Conservation (phyloP, 148 eudicot species). For the Rhododendron griersonianum region DNA sequence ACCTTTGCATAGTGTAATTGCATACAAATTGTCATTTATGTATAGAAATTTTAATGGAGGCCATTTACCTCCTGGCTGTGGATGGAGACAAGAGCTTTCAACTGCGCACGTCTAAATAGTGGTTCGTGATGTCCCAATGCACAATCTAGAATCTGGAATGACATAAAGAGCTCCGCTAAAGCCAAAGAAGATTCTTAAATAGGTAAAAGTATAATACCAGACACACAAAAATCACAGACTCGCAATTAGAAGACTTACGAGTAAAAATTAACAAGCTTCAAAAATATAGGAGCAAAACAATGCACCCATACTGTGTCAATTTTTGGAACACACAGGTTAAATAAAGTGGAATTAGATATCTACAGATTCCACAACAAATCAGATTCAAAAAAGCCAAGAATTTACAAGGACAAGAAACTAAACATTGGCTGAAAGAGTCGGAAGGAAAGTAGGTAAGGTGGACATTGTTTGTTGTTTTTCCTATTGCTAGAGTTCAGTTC, state of each 20-base stretch:
- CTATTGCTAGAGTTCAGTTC: neutral
- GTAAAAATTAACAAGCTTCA: neutral
- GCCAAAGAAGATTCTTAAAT: neutral
- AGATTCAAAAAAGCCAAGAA: neutral
- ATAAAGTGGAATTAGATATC: neutral
- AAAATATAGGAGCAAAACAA: neutral
- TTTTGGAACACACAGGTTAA: neutral
- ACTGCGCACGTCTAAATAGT: conserved; percentile 83
- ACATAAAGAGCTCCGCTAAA: conserved; percentile 7
- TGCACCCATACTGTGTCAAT: neutral
- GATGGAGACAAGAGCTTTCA: conserved; percentile 88
- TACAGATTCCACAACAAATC: neutral
- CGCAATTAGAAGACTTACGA: neutral
- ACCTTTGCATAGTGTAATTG: neutral
- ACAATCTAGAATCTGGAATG: conserved; percentile 69
- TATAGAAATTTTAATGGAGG: neutral
- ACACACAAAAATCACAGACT: neutral
- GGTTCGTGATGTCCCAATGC: conserved; percentile 79
- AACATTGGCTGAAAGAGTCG: neutral
- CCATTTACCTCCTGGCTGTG: conserved; percentile 71
- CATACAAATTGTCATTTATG: neutral
- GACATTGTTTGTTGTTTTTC: neutral
- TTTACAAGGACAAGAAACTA: neutral
- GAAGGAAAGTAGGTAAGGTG: neutral
- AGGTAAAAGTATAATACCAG: neutral